Evolutionary conservation across 805 yeast genomes (phyloP), one percentile per base, ranked within the genome.

Genomic region (Candida railenensis): DNA sequence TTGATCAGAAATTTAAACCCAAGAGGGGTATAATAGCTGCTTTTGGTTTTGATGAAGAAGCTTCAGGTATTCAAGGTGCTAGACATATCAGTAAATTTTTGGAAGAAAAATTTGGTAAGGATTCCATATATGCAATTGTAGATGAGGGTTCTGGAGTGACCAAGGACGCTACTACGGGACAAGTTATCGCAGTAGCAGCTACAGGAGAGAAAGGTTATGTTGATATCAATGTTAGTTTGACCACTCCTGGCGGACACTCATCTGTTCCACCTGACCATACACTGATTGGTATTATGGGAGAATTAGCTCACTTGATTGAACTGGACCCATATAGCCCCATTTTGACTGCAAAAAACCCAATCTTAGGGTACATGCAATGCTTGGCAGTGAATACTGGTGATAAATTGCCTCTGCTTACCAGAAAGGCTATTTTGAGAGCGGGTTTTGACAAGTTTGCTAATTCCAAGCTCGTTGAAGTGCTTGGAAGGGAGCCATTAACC

Each of bases 211-310:
- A 74, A 41, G 74, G 74, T 30, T 69, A 80, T 48, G 79, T 83
- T 2, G 65, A 76, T 53, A 54, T 76, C 2, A 50, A 57, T 22
- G 68, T 85, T 37, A 70, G 71, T 3, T 64, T 86, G 36, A 65
- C 66, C 20, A 82, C 87, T 18, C 80, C 81, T 12, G 95, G 95
- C 34, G 95, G 95, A 7, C 95, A 87, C 59, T 81, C 92, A 1
- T 84, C 91, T 7, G 62, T 76, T n/a, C 94, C 95, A 7, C 92
- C 91, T 2, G 84, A 80, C 40, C 94, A 88, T 58, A 87, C 95
- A 3, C 76, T 86, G 2, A 86, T 89, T 64, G 96, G 94, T 11
- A 76, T 88, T 33, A 69, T 83, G 43, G 73, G 89, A 2, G 81
- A 84, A 47, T 67, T 87, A 46, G 71, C 83, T 9, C 62, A 69